A percentile compares a stretch with the other conserved stretches of the same genome.
These are phyloP conservation scores for Rhizophora mangle DNA, from an alignment of 345 rosid genomes.

Conservation along the genomic window DNA sequence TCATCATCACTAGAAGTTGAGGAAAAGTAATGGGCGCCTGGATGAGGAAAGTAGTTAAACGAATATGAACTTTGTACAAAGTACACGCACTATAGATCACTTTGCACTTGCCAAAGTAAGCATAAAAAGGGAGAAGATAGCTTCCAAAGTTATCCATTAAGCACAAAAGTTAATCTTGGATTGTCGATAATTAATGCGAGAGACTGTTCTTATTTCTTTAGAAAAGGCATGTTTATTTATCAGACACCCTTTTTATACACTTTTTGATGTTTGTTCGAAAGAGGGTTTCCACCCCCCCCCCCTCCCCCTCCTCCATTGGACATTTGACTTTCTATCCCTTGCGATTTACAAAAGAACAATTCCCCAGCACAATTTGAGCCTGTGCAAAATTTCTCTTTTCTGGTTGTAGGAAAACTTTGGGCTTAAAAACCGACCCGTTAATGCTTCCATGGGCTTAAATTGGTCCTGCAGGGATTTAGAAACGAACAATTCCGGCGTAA, in stretches of 20 bases:
- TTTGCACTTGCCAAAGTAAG: background rate
- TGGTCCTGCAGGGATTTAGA: too few relatives aligned
- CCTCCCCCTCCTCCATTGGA: background rate
- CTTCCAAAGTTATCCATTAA: constrained; percentile 15
- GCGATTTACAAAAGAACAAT: background rate
- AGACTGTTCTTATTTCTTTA: background rate
- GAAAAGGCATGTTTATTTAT: constrained; percentile 11
- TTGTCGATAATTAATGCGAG: background rate
- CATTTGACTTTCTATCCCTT: background rate
- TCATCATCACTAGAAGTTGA: too few relatives aligned
- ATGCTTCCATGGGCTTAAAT: background rate
- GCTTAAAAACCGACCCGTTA: too few relatives aligned
- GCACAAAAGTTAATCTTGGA: constrained; percentile 6
- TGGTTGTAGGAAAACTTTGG: too few relatives aligned
- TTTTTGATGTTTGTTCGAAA: background rate
- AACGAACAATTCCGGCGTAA: too few relatives aligned
- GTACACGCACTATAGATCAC: background rate
- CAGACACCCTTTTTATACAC: constrained; percentile 14
- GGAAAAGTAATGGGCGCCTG: background rate
- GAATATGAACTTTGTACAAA: background rate
- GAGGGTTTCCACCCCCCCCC: background rate
- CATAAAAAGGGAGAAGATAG: background rate
- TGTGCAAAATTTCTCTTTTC: background rate
- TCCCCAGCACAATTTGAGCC: background rate
- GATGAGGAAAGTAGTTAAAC: background rate